phyloP scores from a whole-genome alignment of 2,329 filamentous ascomycete genomes.

The Kalmusia sp. region DNA sequence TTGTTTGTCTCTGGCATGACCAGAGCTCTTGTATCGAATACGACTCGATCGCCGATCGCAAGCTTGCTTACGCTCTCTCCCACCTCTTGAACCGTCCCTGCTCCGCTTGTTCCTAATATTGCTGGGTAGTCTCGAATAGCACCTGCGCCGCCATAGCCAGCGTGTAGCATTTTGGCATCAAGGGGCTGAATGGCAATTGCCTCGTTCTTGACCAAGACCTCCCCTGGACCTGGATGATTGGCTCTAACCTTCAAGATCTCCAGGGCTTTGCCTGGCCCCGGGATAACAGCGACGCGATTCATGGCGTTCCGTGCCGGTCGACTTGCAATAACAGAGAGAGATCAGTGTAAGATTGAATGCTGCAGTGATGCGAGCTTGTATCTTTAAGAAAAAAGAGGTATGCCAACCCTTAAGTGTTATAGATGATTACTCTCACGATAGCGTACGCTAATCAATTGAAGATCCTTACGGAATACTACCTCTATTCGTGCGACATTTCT shows the following conservation, averaged over 20 bases:
- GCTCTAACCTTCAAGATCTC: constrained; percentile 13
- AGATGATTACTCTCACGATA: neutral
- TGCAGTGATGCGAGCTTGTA: constrained; percentile 15
- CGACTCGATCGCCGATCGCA: constrained; percentile 53
- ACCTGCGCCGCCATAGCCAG: constrained; percentile 27
- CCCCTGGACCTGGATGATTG: constrained; percentile 18
- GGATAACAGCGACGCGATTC: constrained; percentile 23
- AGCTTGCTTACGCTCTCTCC: constrained; percentile 52
- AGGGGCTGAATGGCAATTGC: constrained; percentile 32
- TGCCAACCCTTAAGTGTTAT: neutral
- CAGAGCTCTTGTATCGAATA: constrained; percentile 32
- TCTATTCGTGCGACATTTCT: neutral
- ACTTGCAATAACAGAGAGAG: neutral
- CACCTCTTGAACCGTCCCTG: constrained; percentile 54
- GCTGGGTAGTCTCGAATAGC: constrained; percentile 22
- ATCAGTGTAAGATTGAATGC: neutral
- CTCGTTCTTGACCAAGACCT: constrained; percentile 31
- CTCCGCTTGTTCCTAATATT: constrained; percentile 29
- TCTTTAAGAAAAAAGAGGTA: neutral
- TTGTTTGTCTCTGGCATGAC: constrained; percentile 25
- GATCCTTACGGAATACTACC: constrained; percentile 8
- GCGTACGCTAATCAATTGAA: constrained; percentile 21
- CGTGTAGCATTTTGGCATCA: constrained; percentile 33
- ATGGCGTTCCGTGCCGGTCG: neutral
- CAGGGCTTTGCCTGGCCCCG: constrained; percentile 17